These are phyloP conservation scores for Globisporangium canariense DNA, from an alignment of 352 stramenopile species.

Conservation along the genomic window DNA sequence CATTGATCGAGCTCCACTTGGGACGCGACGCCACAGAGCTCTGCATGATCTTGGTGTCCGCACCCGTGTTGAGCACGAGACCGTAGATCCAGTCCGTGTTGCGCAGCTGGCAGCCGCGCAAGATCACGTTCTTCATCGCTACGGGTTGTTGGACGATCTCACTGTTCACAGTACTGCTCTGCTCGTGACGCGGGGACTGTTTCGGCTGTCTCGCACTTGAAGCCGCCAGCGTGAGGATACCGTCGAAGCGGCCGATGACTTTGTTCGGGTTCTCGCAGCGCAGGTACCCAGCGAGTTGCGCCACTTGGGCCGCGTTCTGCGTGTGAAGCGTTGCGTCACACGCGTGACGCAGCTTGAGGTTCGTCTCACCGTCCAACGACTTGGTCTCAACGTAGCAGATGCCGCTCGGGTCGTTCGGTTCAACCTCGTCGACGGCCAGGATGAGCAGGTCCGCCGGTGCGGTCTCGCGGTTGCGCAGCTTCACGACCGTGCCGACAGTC, in stretches of 20 bases:
- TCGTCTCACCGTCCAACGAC: constrained; percentile 88
- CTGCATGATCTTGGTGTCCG: constrained; percentile 86
- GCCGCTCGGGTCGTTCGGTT: constrained; percentile 56
- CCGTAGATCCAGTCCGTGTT: constrained; percentile 90
- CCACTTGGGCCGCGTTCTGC: constrained; percentile 26
- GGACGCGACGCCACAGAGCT: constrained; percentile 44
- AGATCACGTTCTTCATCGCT: constrained; percentile 84
- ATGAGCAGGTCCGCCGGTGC: constrained; percentile 85
- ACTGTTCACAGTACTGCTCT: not conserved
- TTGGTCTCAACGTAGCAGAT: constrained; percentile 89
- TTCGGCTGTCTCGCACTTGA: not conserved
- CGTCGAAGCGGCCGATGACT: constrained; percentile 75
- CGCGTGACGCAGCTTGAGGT: constrained; percentile 84
- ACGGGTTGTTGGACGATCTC: constrained; percentile 41
- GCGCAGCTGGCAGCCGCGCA: constrained; percentile 82
- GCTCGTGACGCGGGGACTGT: too few species aligned
- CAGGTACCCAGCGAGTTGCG: constrained; percentile 43
- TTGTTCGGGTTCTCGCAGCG: constrained; percentile 78
- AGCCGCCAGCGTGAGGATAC: constrained; percentile 39
- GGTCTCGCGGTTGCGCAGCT: constrained; percentile 73
- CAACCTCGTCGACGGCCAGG: constrained; percentile 65
- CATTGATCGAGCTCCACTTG: constrained; percentile 85
- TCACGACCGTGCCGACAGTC: constrained; percentile 78
- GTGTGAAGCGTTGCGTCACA: constrained; percentile 53
- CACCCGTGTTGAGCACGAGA: constrained; percentile 85